phyloP scores from a whole-genome alignment of 2,329 filamentous ascomycete species.

The Arthrobotrys pseudoclavata region DNA sequence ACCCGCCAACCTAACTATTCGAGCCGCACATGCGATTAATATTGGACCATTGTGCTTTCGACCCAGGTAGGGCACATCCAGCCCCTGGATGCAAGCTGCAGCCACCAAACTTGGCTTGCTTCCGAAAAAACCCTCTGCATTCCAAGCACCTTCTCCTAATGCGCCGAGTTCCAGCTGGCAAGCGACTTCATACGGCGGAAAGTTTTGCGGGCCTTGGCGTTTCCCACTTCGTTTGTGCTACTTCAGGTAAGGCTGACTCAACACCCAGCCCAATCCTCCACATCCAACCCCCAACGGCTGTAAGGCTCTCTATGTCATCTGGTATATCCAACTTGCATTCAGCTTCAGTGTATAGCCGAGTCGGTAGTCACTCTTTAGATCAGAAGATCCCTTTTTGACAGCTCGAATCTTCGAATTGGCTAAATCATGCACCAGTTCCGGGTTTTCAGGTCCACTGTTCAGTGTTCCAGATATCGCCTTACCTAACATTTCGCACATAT shows the following conservation, averaged over 20 bases:
- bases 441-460: constrained; percentile 44
- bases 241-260: constrained; percentile 60
- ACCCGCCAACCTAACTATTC: constrained; percentile 37
- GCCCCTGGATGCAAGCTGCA: constrained; percentile 38
- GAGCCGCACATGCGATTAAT: constrained; percentile 55
- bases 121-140: constrained; percentile 29
- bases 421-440: constrained; percentile 19
- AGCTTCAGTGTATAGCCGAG: constrained; percentile 49
- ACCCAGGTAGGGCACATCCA: constrained; percentile 21
- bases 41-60: constrained; percentile 14
- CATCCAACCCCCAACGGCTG: constrained; percentile 7
- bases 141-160: not conserved
- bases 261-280: constrained; percentile 39
- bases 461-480: constrained; percentile 18
- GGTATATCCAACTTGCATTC: constrained; percentile 33
- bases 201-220: constrained; percentile 52
- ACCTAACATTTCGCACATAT: constrained; percentile 20
- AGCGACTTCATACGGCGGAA: constrained; percentile 21
- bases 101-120: constrained; percentile 47
- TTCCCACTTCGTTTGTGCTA: constrained; percentile 33
- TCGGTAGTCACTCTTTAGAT: constrained; percentile 36
- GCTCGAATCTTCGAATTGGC: constrained; percentile 20
- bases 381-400: constrained; percentile 41
- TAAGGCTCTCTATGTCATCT: constrained; percentile 41
- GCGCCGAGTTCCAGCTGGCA: not conserved